A percentile compares a stretch with the other conserved stretches of the same genome.
Evolutionary conservation across 345 rosid genomes (phyloP).

Genomic region (Salix dunnii): DNA sequence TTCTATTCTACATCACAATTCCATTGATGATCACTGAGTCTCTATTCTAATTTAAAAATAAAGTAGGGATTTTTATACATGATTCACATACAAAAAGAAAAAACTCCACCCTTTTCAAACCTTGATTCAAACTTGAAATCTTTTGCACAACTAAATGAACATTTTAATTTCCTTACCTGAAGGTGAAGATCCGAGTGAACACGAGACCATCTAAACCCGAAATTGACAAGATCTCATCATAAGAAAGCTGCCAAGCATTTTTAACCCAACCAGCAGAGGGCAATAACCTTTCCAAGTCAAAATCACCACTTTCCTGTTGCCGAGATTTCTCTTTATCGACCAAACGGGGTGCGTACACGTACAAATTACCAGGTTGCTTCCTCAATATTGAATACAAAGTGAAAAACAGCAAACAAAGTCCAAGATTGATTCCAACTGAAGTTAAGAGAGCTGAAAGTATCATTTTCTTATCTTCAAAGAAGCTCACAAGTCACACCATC

Average conservation of each 20-base stretch:
- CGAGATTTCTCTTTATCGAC: constrained; percentile 35
- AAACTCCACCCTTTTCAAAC: neutral
- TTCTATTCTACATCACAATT: too few relatives aligned
- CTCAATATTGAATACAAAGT: constrained; percentile 72
- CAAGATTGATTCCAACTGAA: constrained; percentile 94
- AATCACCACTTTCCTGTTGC: constrained; percentile 22
- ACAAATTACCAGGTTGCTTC: constrained; percentile 64
- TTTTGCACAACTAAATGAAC: neutral
- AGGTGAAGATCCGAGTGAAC: constrained; percentile 59
- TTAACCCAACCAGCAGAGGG: constrained; percentile 86
- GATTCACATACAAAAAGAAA: neutral
- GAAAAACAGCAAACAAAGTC: constrained; percentile 71
- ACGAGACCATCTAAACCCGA: constrained; percentile 81
- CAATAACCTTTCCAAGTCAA: constrained; percentile 59
- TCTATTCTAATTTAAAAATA: too few relatives aligned
- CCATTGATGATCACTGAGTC: too few relatives aligned
- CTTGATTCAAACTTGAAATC: neutral
- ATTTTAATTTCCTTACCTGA: constrained; percentile 42
- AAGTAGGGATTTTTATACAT: neutral
- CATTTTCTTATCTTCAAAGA: constrained; percentile 36
- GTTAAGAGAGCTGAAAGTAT: constrained; percentile 81
- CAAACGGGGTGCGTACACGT: constrained; percentile 68
- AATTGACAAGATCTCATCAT: constrained; percentile 54
- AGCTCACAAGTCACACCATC: neutral
- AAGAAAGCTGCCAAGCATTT: constrained; percentile 63